Evolutionary conservation across 495 filamentous ascomycete species (phyloP).

Genomic region (Aspergillus wentii): DNA sequence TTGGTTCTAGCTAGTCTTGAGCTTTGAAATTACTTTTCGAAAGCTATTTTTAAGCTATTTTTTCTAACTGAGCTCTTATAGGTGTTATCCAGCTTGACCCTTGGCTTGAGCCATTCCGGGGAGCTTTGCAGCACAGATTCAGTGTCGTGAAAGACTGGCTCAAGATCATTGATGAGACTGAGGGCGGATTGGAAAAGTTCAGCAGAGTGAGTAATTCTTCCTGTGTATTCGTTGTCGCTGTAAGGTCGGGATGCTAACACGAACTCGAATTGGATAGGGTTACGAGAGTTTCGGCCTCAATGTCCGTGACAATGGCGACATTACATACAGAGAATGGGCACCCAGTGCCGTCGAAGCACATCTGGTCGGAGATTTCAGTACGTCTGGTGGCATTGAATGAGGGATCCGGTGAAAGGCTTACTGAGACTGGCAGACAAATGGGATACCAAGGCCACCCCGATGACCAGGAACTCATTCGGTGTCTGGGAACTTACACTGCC

Average conservation of each 20-base stretch:
- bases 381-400: slow-evolving; percentile 15
- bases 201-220: slow-evolving; percentile 56
- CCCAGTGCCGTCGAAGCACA: slow-evolving; percentile 79
- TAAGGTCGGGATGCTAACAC: background rate
- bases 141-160: slow-evolving; percentile 85
- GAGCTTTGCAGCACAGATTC: slow-evolving; percentile 70
- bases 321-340: slow-evolving; percentile 94
- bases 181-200: slow-evolving; percentile 91
- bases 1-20: no score
- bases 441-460: slow-evolving; percentile 74
- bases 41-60: no score
- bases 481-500: slow-evolving; percentile 81
- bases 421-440: slow-evolving; percentile 68
- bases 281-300: slow-evolving; percentile 83
- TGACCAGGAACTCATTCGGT: slow-evolving; percentile 82
- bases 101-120: slow-evolving; percentile 81
- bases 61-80: no score
- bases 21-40: no score
- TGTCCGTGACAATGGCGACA: slow-evolving; percentile 72
- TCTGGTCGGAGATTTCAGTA: slow-evolving; percentile 97
- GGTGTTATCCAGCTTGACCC: slow-evolving; percentile 87
- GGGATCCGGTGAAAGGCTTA: slow-evolving; percentile 12
- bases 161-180: slow-evolving; percentile 69
- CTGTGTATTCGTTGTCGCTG: background rate
- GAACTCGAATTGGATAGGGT: slow-evolving; percentile 47